Evolutionary conservation across 495 filamentous ascomycete genomes (phyloP), one percentile per base, ranked within the genome.

Genomic region (Parachaetomium inaequale): DNA sequence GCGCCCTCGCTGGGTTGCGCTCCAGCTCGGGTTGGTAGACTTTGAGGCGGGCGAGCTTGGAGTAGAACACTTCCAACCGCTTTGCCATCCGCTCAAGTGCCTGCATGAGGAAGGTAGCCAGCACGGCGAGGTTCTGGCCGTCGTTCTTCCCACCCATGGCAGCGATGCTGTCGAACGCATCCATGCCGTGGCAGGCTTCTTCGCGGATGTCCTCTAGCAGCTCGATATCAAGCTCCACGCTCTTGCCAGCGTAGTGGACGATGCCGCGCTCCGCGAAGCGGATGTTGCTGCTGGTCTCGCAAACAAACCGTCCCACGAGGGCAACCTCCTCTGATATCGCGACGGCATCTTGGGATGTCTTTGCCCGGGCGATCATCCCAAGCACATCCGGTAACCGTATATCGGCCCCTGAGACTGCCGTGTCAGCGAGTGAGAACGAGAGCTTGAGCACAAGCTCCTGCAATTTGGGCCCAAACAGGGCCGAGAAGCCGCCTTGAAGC

Each of bases 381-480:
- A 82, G 70, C 3, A 82, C 73, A 45, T 81, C 80, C 11, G 79
- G 79, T 1, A 82, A 69, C 21, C 75, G 66, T 36, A 66, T 68
- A 26, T 74, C 69, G 2, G 66, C 66, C 15, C 68, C 72, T 3
- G 66, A 50, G 7, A 70, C 53, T 25, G 71, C 72, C 5, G 69
- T 62, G 29, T 73, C 74, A 7, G 79, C 77, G 12, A 81, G 61
- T 6, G 70, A 70, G 65, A 80, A 82, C 0, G 80, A 78, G 2
- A 82, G 73, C 63, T 81, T 81, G 55, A 82, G 72, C 8, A 79
- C 78, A 19, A 81, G 74, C 55, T 81, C 79, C 43, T 82, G 78
- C 6, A 82, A 62, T 59, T 74, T 78, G 45, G 76, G 65, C 8
- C 78, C 79, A 45, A 82, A 82, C 0, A 82, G 67, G 2, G 78